Percentiles rank a stretch among this genome's conserved stretches.
These are phyloP conservation scores for Curvularia hawaiiensis DNA, from an alignment of 2,329 filamentous ascomycete species.

Conservation along the genomic window DNA sequence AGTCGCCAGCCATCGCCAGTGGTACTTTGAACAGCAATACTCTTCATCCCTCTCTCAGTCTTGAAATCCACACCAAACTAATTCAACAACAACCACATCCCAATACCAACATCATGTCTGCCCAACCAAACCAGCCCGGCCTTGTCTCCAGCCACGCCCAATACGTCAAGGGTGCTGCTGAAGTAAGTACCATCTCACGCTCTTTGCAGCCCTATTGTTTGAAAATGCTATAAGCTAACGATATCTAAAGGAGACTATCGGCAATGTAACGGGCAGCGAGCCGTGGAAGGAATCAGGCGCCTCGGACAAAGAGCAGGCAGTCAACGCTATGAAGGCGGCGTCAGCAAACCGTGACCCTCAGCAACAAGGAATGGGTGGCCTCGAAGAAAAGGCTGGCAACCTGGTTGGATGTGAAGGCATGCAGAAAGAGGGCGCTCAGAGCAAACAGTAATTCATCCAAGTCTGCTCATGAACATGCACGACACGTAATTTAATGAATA, in stretches of 20 bases:
- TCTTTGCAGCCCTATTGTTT: background rate
- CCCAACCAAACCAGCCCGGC: conserved; percentile 55
- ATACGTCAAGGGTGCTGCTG: conserved; percentile 70
- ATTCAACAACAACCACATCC: background rate
- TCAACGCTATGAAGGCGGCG: conserved; percentile 67
- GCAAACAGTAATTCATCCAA: conserved; percentile 26
- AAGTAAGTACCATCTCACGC: conserved; percentile 52
- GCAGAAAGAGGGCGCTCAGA: conserved; percentile 53
- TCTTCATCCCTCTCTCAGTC: background rate
- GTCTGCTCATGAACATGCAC: background rate
- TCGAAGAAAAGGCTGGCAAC: conserved; percentile 68
- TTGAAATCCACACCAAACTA: background rate
- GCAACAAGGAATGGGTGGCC: conserved; percentile 63
- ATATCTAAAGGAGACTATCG: conserved; percentile 59
- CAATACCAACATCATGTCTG: conserved; percentile 27
- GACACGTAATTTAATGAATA: conserved; percentile 1
- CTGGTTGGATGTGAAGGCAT: conserved; percentile 72
- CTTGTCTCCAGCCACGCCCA: conserved; percentile 69
- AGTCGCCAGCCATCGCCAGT: conserved; percentile 1
- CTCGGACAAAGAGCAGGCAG: conserved; percentile 66
- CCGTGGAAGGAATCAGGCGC: conserved; percentile 69
- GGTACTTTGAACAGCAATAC: background rate
- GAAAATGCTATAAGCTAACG: background rate
- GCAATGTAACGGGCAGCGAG: conserved; percentile 64
- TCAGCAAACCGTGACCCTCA: conserved; percentile 60